Evolutionary conservation across 2,329 filamentous ascomycete genomes (phyloP).

Genomic region (Onygenales sp.): DNA sequence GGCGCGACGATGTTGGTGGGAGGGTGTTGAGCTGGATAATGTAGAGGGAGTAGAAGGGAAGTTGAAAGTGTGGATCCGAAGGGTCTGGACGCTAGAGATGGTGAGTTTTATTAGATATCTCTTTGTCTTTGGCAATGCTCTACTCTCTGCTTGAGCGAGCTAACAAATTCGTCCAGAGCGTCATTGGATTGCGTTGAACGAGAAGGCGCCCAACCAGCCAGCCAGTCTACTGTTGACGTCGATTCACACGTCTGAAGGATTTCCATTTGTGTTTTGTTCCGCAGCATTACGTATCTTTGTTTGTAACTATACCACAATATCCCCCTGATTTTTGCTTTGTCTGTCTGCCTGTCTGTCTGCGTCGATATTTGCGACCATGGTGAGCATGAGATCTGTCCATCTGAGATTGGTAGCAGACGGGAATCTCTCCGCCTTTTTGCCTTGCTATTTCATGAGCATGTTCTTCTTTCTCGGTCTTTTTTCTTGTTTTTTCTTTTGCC

Average conservation of each 20-base stretch:
- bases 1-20: conserved; percentile 96
- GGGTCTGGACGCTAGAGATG: conserved; percentile 98
- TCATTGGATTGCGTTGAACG: conserved; percentile 63
- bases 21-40: conserved; percentile 82
- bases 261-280: conserved; percentile 1
- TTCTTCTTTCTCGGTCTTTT: too few relatives aligned
- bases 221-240: not conserved
- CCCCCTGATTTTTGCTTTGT: not conserved
- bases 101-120: conserved; percentile 32
- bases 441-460: too few relatives aligned
- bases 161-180: conserved; percentile 47
- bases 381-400: too few relatives aligned
- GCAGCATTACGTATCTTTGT: not conserved
- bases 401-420: too few relatives aligned
- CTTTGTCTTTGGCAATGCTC: not conserved
- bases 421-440: too few relatives aligned
- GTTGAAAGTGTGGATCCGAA: conserved; percentile 94
- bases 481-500: too few relatives aligned
- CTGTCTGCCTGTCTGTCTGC: not conserved
- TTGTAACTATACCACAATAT: conserved; percentile 12
- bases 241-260: not conserved
- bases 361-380: too few relatives aligned
- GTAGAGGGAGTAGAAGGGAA: conserved; percentile 86
- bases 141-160: not conserved
- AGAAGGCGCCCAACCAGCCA: not conserved